Percentiles rank a stretch among this genome's conserved stretches.
These are phyloP conservation scores for Phytopythium vexans DNA, from an alignment of 352 stramenopile genomes.

Conservation along the genomic window DNA sequence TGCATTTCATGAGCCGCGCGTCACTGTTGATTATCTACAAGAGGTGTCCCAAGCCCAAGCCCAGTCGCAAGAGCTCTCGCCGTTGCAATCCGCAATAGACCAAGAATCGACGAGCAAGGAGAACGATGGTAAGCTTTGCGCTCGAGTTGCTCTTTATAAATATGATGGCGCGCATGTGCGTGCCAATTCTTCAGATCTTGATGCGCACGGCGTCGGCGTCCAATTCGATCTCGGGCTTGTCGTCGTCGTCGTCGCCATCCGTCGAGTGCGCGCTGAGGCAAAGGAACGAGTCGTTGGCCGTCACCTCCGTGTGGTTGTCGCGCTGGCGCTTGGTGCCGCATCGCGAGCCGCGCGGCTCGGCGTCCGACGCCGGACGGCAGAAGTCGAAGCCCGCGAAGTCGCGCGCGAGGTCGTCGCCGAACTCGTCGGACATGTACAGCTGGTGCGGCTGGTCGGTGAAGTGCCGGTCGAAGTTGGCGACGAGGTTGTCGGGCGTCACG, in stretches of 20 bases:
- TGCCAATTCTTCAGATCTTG: constrained; percentile 39
- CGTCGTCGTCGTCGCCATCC: constrained; percentile 28
- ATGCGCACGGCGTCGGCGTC: constrained; percentile 43
- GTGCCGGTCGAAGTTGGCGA: constrained; percentile 85
- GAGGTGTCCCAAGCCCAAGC: no score
- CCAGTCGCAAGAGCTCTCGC: no score
- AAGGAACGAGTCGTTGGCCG: constrained; percentile 13
- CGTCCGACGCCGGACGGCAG: constrained; percentile 30
- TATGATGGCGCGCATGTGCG: constrained; percentile 9
- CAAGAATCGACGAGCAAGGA: no score
- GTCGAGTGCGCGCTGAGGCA: constrained; percentile 17
- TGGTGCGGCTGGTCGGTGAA: constrained; percentile 83
- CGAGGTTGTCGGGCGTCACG: constrained; percentile 59
- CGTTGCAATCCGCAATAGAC: no score
- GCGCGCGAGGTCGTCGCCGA: constrained; percentile 60
- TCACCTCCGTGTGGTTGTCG: constrained; percentile 32
- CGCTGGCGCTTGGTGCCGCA: constrained; percentile 9
- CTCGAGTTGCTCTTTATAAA: constrained; percentile 23
- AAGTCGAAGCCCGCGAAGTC: constrained; percentile 87
- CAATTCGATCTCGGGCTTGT: constrained; percentile 56
- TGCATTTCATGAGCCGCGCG: constrained; percentile 34
- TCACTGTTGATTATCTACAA: no score
- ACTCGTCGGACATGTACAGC: constrained; percentile 71
- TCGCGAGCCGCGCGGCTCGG: not conserved
- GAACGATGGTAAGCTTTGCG: not conserved